Evolutionary conservation across 2,329 filamentous ascomycete genomes (phyloP).

Genomic region (Elsinoe necatrix): DNA sequence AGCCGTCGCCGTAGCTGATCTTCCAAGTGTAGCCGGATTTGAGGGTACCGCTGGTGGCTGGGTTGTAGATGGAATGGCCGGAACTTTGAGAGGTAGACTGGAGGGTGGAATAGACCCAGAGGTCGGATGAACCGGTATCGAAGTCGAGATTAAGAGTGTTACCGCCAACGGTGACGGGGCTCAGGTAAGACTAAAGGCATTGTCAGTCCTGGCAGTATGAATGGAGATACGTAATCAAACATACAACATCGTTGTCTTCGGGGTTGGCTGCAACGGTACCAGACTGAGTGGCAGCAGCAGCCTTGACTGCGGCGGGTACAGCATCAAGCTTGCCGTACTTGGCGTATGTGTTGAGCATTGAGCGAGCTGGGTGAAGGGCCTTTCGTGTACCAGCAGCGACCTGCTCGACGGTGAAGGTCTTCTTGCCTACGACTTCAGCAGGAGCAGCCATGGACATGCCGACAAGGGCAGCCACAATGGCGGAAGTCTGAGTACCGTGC

Average conservation of each 20-base stretch:
- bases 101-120: slow-evolving; percentile 60
- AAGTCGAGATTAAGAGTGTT: slow-evolving; percentile 59
- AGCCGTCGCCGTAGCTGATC: slow-evolving; percentile 59
- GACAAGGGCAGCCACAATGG: slow-evolving; percentile 27
- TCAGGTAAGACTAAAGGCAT: slow-evolving; percentile 30
- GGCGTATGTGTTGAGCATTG: slow-evolving; percentile 22
- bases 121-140: slow-evolving; percentile 62
- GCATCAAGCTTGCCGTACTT: slow-evolving; percentile 17
- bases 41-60: slow-evolving; percentile 38
- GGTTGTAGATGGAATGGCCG: slow-evolving; percentile 53
- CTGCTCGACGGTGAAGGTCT: slow-evolving; percentile 26
- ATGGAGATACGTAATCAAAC: background rate
- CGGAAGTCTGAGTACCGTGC: slow-evolving; percentile 23
- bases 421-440: slow-evolving; percentile 21
- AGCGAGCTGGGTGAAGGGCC: slow-evolving; percentile 19
- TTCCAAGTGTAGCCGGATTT: slow-evolving; percentile 47
- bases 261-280: slow-evolving; percentile 36
- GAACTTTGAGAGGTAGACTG: slow-evolving; percentile 42
- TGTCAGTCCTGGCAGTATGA: slow-evolving; percentile 22
- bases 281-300: slow-evolving; percentile 28
- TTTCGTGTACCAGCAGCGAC: slow-evolving; percentile 21
- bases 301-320: slow-evolving; percentile 20
- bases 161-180: slow-evolving; percentile 54
- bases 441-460: slow-evolving; percentile 25
- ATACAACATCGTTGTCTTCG: slow-evolving; percentile 9